Conservation (phyloP, 192 early-diverging fungal species). For the Coemansia sp. region DNA sequence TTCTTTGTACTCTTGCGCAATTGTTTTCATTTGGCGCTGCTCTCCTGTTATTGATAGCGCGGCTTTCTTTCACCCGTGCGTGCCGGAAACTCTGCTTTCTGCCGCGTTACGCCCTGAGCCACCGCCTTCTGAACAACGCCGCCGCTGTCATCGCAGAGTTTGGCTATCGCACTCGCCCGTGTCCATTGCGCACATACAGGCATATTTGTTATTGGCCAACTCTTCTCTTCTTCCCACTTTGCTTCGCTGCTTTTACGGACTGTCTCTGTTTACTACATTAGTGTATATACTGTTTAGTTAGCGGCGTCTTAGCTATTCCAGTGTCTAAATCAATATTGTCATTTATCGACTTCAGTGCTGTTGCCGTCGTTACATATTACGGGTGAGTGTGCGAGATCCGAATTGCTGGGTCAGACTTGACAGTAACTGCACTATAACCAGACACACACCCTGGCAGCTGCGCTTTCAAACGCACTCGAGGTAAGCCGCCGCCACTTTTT, state of each 20-base stretch:
- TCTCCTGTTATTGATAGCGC: constrained; percentile 1
- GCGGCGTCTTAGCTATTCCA: neutral
- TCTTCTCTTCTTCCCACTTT: neutral
- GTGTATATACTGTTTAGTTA: neutral
- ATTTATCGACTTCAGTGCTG: neutral
- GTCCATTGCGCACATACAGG: neutral
- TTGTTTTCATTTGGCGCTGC: neutral
- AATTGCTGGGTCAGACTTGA: too few species aligned
- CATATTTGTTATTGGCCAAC: neutral
- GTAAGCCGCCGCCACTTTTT: neutral
- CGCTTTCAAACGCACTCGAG: neutral
- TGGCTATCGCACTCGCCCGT: neutral
- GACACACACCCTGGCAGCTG: neutral
- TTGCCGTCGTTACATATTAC: neutral
- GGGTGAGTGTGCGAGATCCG: too few species aligned
- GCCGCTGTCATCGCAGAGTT: neutral
- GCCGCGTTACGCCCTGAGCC: neutral
- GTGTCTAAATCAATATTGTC: neutral
- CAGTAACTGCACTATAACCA: neutral
- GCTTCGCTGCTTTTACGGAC: neutral
- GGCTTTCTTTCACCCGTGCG: neutral
- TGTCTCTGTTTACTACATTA: neutral
- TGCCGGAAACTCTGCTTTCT: neutral
- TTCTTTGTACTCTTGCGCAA: neutral
- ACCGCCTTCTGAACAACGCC: constrained; percentile 2